Conservation (phyloP, 2,329 filamentous ascomycete species). For the Sarocladium strictum region DNA sequence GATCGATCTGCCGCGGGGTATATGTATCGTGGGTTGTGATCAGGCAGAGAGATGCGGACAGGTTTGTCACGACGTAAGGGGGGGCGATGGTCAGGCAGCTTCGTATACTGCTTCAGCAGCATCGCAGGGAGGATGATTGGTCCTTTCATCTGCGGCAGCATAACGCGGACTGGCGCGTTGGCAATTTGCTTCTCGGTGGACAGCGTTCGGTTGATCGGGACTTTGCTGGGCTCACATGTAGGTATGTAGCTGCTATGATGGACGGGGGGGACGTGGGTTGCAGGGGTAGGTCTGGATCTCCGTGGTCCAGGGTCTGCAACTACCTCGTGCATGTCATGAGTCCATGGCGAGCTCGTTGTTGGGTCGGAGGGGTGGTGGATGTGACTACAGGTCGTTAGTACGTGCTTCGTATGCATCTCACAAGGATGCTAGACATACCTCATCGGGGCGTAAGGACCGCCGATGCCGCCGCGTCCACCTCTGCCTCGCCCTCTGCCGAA, state of each 20-base stretch:
- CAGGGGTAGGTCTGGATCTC: slow-evolving; percentile 36
- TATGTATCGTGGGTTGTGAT: slow-evolving; percentile 75
- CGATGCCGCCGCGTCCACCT: slow-evolving; percentile 53
- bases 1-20: slow-evolving; percentile 86
- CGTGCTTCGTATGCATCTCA: neutral
- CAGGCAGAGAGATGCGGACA: slow-evolving; percentile 84
- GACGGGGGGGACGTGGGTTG: slow-evolving; percentile 43
- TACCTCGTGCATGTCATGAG: slow-evolving; percentile 87
- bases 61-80: slow-evolving; percentile 94
- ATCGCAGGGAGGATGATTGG: slow-evolving; percentile 69
- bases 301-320: slow-evolving; percentile 42
- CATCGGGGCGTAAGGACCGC: slow-evolving; percentile 52
- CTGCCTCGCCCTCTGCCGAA: slow-evolving; percentile 62
- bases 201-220: slow-evolving; percentile 68
- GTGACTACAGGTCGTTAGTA: slow-evolving; percentile 27
- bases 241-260: slow-evolving; percentile 48
- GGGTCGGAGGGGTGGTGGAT: slow-evolving; percentile 48
- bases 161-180: slow-evolving; percentile 79
- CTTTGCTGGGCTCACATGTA: slow-evolving; percentile 51
- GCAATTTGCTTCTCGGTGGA: slow-evolving; percentile 80
- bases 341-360: slow-evolving; percentile 72
- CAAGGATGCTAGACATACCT: slow-evolving; percentile 46
- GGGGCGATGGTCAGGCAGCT: slow-evolving; percentile 88
- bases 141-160: slow-evolving; percentile 67
- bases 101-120: slow-evolving; percentile 84